Evolutionary conservation across 805 yeast genomes (phyloP), one percentile per base, ranked within the genome.

Genomic region (Torulaspora franciscae): DNA sequence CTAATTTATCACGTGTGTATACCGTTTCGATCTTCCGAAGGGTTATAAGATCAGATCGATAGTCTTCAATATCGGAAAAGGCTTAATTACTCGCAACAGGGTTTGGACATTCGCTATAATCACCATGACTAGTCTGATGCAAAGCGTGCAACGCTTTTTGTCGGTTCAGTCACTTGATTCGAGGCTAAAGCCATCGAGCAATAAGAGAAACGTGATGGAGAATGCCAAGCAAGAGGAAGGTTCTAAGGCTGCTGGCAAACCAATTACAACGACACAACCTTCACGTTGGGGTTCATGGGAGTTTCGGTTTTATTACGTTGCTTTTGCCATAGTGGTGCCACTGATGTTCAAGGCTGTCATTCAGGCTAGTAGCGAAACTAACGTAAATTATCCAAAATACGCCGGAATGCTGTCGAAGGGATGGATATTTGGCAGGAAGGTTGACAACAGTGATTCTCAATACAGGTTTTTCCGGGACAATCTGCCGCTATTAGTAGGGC

Each of bases 361-460:
- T 76, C 83, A 79, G 29, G 91, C 95, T 7, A 82, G 90, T 27
- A 80, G 80, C 56, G 83, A 81, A 51, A 69, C 79, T 2, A 87
- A 85, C 56, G 81, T 84, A 8, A 88, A 88, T 59, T 91, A 83
- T 59, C 73, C 75, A 14, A 69, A 70, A 40, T 88, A 76, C 58
- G 75, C 75, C 52, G 74, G 77, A 40, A 67, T 82, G 30, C 69
- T 91, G 41, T 73, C 83, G 24, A 71, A 79, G 5, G 98, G 99
- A 4, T 91, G 98, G 98, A 68, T 89, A 55, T 78, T 83, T 60
- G 96, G 95, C 7, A 69, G 96, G 22, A 84, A 83, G 64, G 95
- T 88, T 33, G 99, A 93, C 64, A 90, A 91, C 61, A 84, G 95
- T 4, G 99, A 93, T 62, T 71, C 74, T 26, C 99, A 93, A 64